Conservation (phyloP, 139 green algal species). For the Astrephomene gubernaculifera region DNA sequence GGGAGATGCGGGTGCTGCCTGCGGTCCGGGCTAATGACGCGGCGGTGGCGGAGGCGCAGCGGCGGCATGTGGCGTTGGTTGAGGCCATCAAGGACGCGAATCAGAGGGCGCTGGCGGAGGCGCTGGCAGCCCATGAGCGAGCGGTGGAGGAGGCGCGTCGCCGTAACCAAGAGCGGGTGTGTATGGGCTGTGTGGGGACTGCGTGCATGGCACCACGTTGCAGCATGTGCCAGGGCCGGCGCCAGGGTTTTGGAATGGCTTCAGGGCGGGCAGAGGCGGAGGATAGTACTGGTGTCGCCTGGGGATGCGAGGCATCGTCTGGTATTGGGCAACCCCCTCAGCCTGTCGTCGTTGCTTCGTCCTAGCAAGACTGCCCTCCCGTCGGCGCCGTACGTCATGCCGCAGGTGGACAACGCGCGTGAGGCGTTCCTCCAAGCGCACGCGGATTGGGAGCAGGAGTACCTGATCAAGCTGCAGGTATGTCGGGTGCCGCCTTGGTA, state of each 20-base stretch:
- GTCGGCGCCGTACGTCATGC: background rate
- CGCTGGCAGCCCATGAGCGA: conserved; percentile 16
- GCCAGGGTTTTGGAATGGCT: too few relatives aligned
- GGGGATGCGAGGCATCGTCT: too few relatives aligned
- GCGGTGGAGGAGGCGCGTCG: background rate
- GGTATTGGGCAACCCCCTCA: too few relatives aligned
- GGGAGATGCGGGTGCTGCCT: conserved; percentile 41
- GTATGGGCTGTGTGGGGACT: too few relatives aligned
- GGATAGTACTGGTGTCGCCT: too few relatives aligned
- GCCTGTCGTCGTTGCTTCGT: too few relatives aligned
- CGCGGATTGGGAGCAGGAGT: conserved; percentile 41
- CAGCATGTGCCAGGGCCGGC: too few relatives aligned
- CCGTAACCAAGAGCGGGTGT: conserved; percentile 52
- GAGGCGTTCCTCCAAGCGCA: conserved; percentile 40
- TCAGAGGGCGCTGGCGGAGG: background rate
- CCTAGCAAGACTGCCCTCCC: too few relatives aligned
- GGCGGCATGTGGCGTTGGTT: conserved; percentile 4
- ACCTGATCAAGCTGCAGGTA: conserved; percentile 25
- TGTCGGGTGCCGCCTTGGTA: too few relatives aligned
- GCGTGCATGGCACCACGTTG: too few relatives aligned
- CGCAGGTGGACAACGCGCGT: conserved; percentile 31
- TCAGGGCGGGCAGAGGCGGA: too few relatives aligned
- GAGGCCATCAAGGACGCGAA: conserved; percentile 37
- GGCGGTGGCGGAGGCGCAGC: background rate
- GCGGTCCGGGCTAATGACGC: conserved; percentile 17